Conservation (phyloP, 257 asterid genomes). For the Ocimum tenuiflorum region DNA sequence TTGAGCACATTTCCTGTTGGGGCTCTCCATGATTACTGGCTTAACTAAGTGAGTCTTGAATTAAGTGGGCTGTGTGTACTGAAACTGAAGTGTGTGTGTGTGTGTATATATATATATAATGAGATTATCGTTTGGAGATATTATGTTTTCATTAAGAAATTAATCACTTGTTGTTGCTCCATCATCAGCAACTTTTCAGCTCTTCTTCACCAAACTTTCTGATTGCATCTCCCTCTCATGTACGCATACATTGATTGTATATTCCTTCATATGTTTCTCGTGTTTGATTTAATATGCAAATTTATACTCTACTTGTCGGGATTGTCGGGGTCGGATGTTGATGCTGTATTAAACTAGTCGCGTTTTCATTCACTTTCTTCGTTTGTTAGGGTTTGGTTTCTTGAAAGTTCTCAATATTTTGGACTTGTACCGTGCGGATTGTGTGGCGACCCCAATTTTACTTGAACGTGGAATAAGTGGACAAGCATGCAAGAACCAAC, state of each 20-base stretch:
- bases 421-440: background rate
- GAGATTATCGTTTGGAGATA: conserved; percentile 29
- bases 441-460: background rate
- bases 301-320: background rate
- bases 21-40: conserved; percentile 38
- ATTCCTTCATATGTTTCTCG: conserved; percentile 6
- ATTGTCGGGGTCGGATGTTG: background rate
- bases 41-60: conserved; percentile 4
- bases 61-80: conserved; percentile 11
- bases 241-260: background rate
- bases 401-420: background rate
- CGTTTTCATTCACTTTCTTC: background rate
- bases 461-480: background rate
- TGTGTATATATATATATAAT: conserved; percentile 28
- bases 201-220: conserved; percentile 45
- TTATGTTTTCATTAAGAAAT: conserved; percentile 28
- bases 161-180: conserved; percentile 42
- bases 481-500: conserved; percentile 22
- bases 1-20: conserved; percentile 41
- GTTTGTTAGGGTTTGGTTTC: background rate
- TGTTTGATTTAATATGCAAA: background rate
- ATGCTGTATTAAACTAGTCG: background rate
- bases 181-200: conserved; percentile 32
- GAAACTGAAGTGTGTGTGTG: conserved; percentile 16
- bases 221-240: conserved; percentile 48